Percentiles rank a stretch among this genome's conserved stretches.
These are phyloP conservation scores for Eucalyptus pauciflora DNA, from an alignment of 345 rosid species.

Conservation along the genomic window DNA sequence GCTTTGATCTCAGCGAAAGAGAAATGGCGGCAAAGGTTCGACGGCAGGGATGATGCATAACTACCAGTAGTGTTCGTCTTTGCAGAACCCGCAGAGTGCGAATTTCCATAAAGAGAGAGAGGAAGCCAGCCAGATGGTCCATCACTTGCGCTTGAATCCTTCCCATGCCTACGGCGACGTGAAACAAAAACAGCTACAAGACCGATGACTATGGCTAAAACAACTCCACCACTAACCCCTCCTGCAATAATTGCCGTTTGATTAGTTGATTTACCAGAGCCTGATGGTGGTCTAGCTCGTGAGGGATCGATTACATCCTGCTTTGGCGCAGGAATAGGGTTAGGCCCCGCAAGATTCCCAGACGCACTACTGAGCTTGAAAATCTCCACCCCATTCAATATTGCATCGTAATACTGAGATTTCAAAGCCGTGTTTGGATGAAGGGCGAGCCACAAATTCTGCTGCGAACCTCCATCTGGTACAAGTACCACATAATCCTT, in stretches of 20 bases:
- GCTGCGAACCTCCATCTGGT: slow-evolving; percentile 34
- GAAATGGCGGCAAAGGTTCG: slow-evolving; percentile 95
- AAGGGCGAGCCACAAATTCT: slow-evolving; percentile 79
- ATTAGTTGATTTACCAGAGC: slow-evolving; percentile 20
- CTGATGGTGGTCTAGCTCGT: slow-evolving; percentile 7
- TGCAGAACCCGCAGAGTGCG: slow-evolving; percentile 85
- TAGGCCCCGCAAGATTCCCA: slow-evolving; percentile 75
- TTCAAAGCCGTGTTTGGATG: slow-evolving; percentile 24
- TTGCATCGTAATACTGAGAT: slow-evolving; percentile 46
- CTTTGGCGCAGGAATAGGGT: slow-evolving; percentile 61
- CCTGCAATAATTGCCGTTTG: slow-evolving; percentile 58
- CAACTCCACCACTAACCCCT: slow-evolving; percentile 59
- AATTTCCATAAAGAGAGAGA: slow-evolving; percentile 83
- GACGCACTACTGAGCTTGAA: slow-evolving; percentile 44
- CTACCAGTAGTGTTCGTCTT: slow-evolving; percentile 97
- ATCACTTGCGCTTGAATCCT: slow-evolving; percentile 62
- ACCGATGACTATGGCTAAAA: slow-evolving; percentile 44
- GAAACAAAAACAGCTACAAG: slow-evolving; percentile 32
- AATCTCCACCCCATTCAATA: slow-evolving; percentile 82
- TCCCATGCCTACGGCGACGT: slow-evolving; percentile 36
- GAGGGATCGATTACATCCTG: slow-evolving; percentile 34
- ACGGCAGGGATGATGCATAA: slow-evolving; percentile 84
- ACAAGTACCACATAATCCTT: slow-evolving; percentile 46
- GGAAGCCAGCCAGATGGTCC: slow-evolving; percentile 99
- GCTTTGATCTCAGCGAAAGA: slow-evolving; percentile 92